Evolutionary conservation across 345 rosid genomes (phyloP), one percentile per base, ranked within the genome.

Genomic region (Abelmoschus esculentus): DNA sequence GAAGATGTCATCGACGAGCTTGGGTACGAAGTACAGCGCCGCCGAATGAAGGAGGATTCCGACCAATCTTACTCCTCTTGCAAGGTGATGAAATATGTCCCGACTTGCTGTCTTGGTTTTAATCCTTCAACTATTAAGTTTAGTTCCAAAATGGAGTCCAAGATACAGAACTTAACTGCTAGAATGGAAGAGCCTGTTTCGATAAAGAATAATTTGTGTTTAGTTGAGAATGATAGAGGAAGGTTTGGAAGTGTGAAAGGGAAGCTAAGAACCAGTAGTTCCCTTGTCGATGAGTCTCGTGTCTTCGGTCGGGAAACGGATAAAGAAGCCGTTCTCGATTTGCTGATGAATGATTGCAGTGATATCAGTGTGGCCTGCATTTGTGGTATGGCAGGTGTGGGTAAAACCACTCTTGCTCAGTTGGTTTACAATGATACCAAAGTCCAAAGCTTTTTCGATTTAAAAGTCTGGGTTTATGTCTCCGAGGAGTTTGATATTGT

Each of bases 341-440:
- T 56, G 11, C 22, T 80, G 67, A 29, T 72, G 66, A 62, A 38
- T 17, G 14, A 15, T 58, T 22, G 64, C 7, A 34, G 34, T 57
- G 66, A 32, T 18, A 22, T 65, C 3, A 50, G 44, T 40, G 75
- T 80, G 1, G 67, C 80, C 47, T 36, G 80, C 14, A 80, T 83
- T 22, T 57, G 78, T 1, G 79, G 83, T 0, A 70, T 64, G 58
- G 61, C 52, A 3, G 86, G 84, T 6, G 50, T 77, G 0, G 80
- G 80, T 28, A 80, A 80, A 59, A 80, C 81, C 10, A 69, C 86
- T 0, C 73, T 76, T 55, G 77, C 74, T 34, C 71, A 70, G 70
- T 34, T 74, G 34, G 69, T 70, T 0, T 69, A 69, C 47, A 36
- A 54, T 11, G 72, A 69, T 55, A 32, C 56, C 59, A 7, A 28